Base-by-base conservation (phyloP, 2,329 filamentous ascomycete species). In the Ambrosiella beaveri region DNA sequence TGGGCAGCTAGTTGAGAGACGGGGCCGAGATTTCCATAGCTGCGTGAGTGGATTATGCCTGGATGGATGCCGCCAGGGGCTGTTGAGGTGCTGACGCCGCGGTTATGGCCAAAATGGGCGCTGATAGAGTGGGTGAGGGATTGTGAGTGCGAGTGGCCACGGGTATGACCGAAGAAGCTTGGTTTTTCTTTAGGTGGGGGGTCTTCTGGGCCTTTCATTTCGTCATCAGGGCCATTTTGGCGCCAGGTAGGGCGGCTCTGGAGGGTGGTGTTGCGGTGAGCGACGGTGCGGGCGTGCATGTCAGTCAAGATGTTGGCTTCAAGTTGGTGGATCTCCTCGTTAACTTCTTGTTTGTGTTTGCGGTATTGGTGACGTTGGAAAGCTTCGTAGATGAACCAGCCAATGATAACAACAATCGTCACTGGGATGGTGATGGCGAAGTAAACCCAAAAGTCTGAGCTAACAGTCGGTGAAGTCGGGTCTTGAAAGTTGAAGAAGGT, bases 401-500 rank as follows among this genome's bases (percentile, higher is more conserved):
- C 65, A 2, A 69, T 68, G 27, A 84, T 75, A 61, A 83, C 78
- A 54, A 71, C 36, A 1, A 74, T 64, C 0, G 80, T 84, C 56
- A 82, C 63, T 2, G 80, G 80, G 9, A 83, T 66, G 2, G 79
- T 80, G 57, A 82, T 73, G 61, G 70, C 78, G 62, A 82, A 83
- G 69, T 82, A 84, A 57, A 84, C 74, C 80, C 80, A 84, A 35
- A 84, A 47, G 47, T 70, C 54, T 73, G 68, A 15, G 70, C 65
- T 9, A 75, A 77, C 13, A 82, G 75, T 53, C 71, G 72, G 69
- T 15, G 68, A 66, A 3, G 68, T 66, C 55, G 66, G 69, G 44
- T 71, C 68, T 62, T 75, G 74, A 63, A 82, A 83, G 67, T 83
- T 75, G 70, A 84, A 84, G 65, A 84, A 84, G 0, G 78, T 79